These are phyloP conservation scores for Pseudogymnoascus sp. DNA, from an alignment of 2,329 filamentous ascomycete genomes.

Conservation along the genomic window DNA sequence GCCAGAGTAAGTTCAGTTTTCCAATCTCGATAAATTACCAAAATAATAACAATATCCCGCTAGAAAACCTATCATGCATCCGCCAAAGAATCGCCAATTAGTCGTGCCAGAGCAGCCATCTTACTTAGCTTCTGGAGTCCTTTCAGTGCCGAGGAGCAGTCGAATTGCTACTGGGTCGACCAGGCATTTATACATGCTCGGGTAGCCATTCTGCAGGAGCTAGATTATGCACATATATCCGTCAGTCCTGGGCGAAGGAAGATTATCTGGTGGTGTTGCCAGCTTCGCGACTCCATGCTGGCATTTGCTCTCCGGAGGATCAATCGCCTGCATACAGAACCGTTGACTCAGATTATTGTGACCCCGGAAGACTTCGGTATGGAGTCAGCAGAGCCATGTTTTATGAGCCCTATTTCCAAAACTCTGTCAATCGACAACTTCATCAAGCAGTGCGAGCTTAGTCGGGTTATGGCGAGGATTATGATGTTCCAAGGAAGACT, in stretches of 20 bases:
- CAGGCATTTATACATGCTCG: slow-evolving; percentile 12
- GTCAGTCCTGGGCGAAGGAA: slow-evolving; percentile 3
- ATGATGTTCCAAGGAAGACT: slow-evolving; percentile 5
- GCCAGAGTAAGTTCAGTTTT: slow-evolving; percentile 7
- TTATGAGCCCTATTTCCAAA: slow-evolving; percentile 6
- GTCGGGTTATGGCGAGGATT: slow-evolving; percentile 13
- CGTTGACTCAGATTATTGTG: not conserved
- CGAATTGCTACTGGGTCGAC: slow-evolving; percentile 14
- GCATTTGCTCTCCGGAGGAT: slow-evolving; percentile 12
- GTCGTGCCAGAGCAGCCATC: slow-evolving; percentile 10
- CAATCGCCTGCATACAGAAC: slow-evolving; percentile 6
- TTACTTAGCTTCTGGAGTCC: slow-evolving; percentile 14
- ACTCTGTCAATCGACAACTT: slow-evolving; percentile 9
- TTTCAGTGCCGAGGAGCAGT: slow-evolving; percentile 12
- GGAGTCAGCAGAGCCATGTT: slow-evolving; percentile 4
- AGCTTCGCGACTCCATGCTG: slow-evolving; percentile 11
- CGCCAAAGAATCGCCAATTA: slow-evolving; percentile 8
- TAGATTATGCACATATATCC: not conserved
- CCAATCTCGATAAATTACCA: not conserved
- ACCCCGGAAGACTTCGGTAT: slow-evolving; percentile 6
- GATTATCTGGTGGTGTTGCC: slow-evolving; percentile 13
- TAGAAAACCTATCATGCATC: slow-evolving; percentile 14
- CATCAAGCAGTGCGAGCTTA: slow-evolving; percentile 12
- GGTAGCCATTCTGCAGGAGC: slow-evolving; percentile 3
- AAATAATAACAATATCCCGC: not conserved